These are phyloP conservation scores for Tricholomella constricta DNA, from an alignment of 768 basidiomycete genomes.

Conservation along the genomic window DNA sequence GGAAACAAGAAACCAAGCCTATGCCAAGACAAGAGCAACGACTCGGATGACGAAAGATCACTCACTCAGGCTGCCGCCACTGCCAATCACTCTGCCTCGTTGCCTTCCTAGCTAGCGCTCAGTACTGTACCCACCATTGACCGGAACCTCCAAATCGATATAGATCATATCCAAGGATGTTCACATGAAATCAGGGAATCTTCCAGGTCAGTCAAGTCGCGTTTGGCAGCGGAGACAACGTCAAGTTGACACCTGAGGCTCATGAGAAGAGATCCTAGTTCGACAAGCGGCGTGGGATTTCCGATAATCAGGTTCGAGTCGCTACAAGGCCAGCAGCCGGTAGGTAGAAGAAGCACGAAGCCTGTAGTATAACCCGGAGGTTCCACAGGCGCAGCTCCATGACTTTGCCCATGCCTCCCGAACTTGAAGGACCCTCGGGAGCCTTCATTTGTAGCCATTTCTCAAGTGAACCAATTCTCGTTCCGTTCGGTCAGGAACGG, in stretches of 20 bases:
- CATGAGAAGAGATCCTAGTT: too few relatives aligned
- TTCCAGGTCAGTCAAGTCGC: neutral
- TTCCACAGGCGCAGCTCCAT: constrained; percentile 2
- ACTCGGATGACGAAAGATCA: too few relatives aligned
- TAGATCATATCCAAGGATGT: neutral
- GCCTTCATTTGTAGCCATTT: constrained; percentile 7
- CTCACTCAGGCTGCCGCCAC: too few relatives aligned
- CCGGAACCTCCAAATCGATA: neutral
- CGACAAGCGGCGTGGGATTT: too few relatives aligned
- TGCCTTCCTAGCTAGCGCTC: too few relatives aligned
- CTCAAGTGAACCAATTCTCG: constrained; percentile 3
- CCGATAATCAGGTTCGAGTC: too few relatives aligned
- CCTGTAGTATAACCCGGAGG: constrained; percentile 4
- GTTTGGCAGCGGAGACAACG: neutral
- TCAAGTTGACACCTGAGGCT: neutral
- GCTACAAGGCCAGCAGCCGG: too few relatives aligned
- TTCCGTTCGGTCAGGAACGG: constrained; percentile 16
- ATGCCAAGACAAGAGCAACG: too few relatives aligned
- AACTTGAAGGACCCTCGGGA: constrained; percentile 3
- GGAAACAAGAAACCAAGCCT: too few relatives aligned
- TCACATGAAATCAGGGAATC: neutral
- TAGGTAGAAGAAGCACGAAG: neutral
- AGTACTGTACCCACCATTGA: too few relatives aligned
- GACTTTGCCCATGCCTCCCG: constrained; percentile 9
- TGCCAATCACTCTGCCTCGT: too few relatives aligned